Base-by-base conservation (phyloP, 306 rosid genomes). In the Alnus rubra region DNA sequence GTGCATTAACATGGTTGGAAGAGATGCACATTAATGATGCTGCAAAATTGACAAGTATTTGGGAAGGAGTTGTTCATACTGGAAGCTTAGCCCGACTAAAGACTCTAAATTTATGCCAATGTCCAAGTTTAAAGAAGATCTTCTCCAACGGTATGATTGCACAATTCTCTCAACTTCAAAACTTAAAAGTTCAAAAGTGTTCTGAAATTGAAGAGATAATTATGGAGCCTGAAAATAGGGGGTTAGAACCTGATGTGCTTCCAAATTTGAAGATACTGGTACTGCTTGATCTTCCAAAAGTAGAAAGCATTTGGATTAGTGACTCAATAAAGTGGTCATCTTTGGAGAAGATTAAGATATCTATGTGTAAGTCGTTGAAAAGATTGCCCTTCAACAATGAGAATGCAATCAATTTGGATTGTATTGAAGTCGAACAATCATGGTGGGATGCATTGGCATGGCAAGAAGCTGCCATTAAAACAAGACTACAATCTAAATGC, bases 81-180 rank as follows among this genome's bases (percentile, higher is more conserved):
- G 79, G 55, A 76, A 48, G 77, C 49, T 54, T 84, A 68, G 59
- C 82, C 56, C 81, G 10, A 47, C 54, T 84, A 45, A 74, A 73
- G n/a, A 48, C 23, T 51, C 2, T 80, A 39, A 69, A 70, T 42
- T 59, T 84, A 69, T 56, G 81, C n/a, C 77, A 74, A 14, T 84
- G 82, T 44, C 78, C 51, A 30, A 19, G 4, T 13, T 39, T 69
- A 18, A 74, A 50, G 11, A 70, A 28, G 50, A 80, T 84, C 52
- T 77, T 80, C 19, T 50, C 37, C 4, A 19, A 50, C 52, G 82
- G 73, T 18, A 79, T 73, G 47, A 59, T 69, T 51, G 19, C 59
- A 9, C 18, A 74, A 50, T 72, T 77, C 13, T 56, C 50, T 12
- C 28, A 51, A 77, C 84, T 84, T 18, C 33, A 80, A 49, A 73